Conservation (phyloP, 352 stramenopile genomes). For the Pythium graminicola region DNA sequence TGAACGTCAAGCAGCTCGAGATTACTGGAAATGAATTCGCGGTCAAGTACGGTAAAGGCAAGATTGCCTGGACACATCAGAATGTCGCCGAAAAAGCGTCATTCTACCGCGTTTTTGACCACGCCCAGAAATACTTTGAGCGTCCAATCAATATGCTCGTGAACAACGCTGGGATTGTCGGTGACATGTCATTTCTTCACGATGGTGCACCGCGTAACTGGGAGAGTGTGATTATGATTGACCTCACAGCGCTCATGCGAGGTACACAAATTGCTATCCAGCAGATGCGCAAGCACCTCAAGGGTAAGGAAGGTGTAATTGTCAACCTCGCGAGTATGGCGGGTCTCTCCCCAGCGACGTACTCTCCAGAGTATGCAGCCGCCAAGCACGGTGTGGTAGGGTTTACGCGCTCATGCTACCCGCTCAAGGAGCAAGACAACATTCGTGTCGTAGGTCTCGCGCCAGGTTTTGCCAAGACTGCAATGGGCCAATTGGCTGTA, state of each 20-base stretch:
- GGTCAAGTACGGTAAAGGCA: conserved; percentile 37
- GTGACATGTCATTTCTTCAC: conserved; percentile 42
- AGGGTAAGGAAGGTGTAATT: conserved; percentile 54
- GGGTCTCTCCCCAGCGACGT: conserved; percentile 41
- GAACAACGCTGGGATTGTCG: conserved; percentile 78
- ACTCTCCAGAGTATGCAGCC: conserved; percentile 59
- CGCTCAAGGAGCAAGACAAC: conserved; percentile 56
- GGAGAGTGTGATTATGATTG: conserved; percentile 63
- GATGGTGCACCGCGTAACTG: conserved; percentile 34
- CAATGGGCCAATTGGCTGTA: conserved; percentile 43
- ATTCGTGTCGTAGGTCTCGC: conserved; percentile 65
- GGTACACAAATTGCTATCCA: conserved; percentile 56
- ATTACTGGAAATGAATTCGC: conserved; percentile 51
- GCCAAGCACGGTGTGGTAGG: conserved; percentile 70
- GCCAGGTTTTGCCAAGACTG: conserved; percentile 58
- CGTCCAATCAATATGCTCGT: conserved; percentile 60
- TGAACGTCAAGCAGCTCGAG: conserved; percentile 56
- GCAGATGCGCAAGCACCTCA: conserved; percentile 52
- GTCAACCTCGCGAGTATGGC: conserved; percentile 70
- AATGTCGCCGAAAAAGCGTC: conserved; percentile 60
- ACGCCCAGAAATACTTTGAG: conserved; percentile 51
- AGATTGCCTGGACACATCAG: conserved; percentile 59
- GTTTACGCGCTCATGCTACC: conserved; percentile 62
- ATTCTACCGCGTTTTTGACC: conserved; percentile 56
- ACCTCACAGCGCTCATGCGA: conserved; percentile 61